These are phyloP conservation scores for Castanopsis chinensis DNA, from an alignment of 306 rosid species.

Conservation along the genomic window DNA sequence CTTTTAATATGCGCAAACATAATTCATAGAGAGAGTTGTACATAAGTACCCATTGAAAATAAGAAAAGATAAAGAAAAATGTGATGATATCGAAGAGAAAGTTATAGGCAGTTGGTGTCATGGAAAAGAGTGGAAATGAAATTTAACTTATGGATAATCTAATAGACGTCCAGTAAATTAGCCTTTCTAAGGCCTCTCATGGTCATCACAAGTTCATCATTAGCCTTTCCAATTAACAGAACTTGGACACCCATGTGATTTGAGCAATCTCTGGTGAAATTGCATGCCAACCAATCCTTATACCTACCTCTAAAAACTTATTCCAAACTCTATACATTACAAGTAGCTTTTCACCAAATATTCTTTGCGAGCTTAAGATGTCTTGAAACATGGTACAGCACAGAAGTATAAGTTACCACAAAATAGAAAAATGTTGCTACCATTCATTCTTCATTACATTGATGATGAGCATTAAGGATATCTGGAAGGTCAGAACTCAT, in stretches of 20 bases:
- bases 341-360: not conserved
- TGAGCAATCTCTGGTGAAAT: not conserved
- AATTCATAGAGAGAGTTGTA: not conserved
- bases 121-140: too few species aligned
- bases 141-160: too few species aligned
- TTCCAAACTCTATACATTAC: not conserved
- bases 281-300: not conserved
- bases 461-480: constrained; percentile 10
- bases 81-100: too few species aligned
- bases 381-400: too few species aligned
- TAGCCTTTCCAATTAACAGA: not conserved
- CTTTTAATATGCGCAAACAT: not conserved
- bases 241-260: not conserved
- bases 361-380: not conserved
- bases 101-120: too few species aligned
- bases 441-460: constrained; percentile 12
- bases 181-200: too few species aligned
- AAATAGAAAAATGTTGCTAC: not conserved
- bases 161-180: too few species aligned
- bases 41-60: too few species aligned
- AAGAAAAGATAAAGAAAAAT: too few species aligned
- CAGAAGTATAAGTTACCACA: too few species aligned
- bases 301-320: not conserved
- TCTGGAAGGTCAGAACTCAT: constrained; percentile 40
- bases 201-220: too few species aligned